phyloP scores from a whole-genome alignment of 805 yeast genomes.

The Ogataea nonfermentans region DNA sequence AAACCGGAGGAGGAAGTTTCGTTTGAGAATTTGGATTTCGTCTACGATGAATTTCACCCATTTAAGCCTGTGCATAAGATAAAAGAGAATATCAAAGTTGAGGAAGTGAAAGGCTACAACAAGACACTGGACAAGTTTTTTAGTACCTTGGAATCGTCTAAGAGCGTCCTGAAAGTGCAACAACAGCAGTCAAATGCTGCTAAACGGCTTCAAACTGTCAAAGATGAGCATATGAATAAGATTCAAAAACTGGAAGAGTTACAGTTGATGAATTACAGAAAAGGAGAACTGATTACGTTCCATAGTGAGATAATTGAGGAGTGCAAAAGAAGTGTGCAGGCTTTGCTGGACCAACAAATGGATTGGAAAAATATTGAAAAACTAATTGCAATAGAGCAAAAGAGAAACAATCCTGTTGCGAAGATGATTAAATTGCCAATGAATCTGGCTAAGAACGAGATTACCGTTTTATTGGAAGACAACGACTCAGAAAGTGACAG shows the following conservation, averaged over 20 bases:
- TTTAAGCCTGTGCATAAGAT: constrained; percentile 41
- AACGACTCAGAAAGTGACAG: constrained; percentile 37
- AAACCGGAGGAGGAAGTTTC: constrained; percentile 38
- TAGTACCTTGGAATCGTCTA: constrained; percentile 80
- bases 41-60: constrained; percentile 57
- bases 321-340: constrained; percentile 65
- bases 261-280: constrained; percentile 60
- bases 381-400: constrained; percentile 65
- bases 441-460: constrained; percentile 64
- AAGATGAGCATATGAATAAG: constrained; percentile 66
- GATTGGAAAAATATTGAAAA: constrained; percentile 92
- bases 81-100: constrained; percentile 34
- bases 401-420: constrained; percentile 64
- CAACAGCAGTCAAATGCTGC: constrained; percentile 75
- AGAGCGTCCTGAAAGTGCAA: constrained; percentile 69
- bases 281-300: constrained; percentile 70
- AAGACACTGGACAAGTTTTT: constrained; percentile 79
- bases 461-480: constrained; percentile 55
- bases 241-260: constrained; percentile 62
- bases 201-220: constrained; percentile 71
- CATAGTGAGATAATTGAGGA: constrained; percentile 70
- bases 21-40: constrained; percentile 37
- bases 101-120: constrained; percentile 64
- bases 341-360: constrained; percentile 75
- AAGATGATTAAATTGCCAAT: constrained; percentile 61